Percentiles rank a stretch among this genome's conserved stretches.
Evolutionary conservation across 257 asterid genomes (phyloP).

Genomic region (Lavandula angustifolia): DNA sequence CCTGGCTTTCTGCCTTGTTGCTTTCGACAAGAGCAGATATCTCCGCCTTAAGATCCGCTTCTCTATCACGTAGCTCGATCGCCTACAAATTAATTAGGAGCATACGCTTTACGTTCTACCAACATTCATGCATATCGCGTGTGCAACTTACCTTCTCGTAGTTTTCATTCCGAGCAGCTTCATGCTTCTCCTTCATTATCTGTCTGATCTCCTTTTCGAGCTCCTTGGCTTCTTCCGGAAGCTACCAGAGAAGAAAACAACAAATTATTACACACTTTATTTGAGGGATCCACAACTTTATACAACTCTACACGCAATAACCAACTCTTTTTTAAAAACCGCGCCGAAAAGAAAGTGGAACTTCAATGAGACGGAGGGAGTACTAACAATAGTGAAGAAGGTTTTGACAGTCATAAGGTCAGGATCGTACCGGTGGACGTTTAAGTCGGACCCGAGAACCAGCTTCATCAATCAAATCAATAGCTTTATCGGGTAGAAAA

Average conservation of each 20-base stretch:
- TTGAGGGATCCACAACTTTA: no score
- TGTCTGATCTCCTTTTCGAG: constrained; percentile 93
- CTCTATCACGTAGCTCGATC: constrained; percentile 88
- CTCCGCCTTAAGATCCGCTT: constrained; percentile 90
- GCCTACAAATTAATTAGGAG: constrained; percentile 52
- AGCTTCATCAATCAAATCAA: constrained; percentile 97
- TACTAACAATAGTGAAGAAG: constrained; percentile 11
- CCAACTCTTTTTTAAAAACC: no score
- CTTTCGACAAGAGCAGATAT: constrained; percentile 74
- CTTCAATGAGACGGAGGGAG: no score
- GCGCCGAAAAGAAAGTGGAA: no score
- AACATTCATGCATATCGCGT: background rate
- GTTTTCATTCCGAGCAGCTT: constrained; percentile 89
- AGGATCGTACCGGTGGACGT: constrained; percentile 74
- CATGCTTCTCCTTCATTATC: constrained; percentile 91
- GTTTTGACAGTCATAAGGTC: constrained; percentile 23
- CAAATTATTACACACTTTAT: no score
- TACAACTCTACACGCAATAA: no score
- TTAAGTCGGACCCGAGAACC: constrained; percentile 97
- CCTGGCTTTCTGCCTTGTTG: constrained; percentile 86
- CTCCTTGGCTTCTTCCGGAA: constrained; percentile 97
- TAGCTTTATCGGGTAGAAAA: constrained; percentile 95
- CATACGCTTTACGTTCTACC: background rate
- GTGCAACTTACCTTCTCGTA: constrained; percentile 72
- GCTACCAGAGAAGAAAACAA: no score